Base-by-base conservation (phyloP, 164 flowering plant genomes). In the Malania oleifera region DNA sequence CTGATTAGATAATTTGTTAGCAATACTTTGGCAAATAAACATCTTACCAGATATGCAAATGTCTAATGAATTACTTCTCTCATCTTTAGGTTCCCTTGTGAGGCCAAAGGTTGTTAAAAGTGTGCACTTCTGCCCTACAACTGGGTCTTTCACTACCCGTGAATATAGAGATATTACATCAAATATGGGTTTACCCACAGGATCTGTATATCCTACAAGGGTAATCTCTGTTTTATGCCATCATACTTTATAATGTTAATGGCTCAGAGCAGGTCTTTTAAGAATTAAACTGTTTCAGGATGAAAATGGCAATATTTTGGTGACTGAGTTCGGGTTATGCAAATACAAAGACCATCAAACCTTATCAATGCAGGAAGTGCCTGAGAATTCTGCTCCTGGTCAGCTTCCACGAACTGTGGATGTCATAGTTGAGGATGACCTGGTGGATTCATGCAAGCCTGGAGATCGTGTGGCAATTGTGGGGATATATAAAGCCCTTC, bases 91-190 rank as follows among this genome's bases (percentile, higher is more conserved):
- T 70, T 95, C 99, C 47, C 96, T 95, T 69, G 99, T 95, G 3
- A 76, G 99, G 77, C 99, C 99, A 57, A 95, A 91, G 70, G 99
- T 95, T 67, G 97, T 91, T 17, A 95, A 82, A 79, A 95, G 99
- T 74, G 99, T 95, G 38, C 99, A 95, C 69, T 91, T 74, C 74
- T 95, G 99, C 67, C 93, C 99, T 25, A 52, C 74, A 40, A 86
- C 93, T 28, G 70, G 66, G 19, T 45, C 56, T 19, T 91, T 86
- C 48, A 83, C 79, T 3, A 60, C 74, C 20, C 92, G 99, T 62
- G 99, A 95, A 59, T 91, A 95, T 67, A 78, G 99, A 62, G 99
- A 95, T 65, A 95, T 95, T 47, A 83, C 99, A 53, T 95, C 99
- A 35, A 80, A 72, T 59, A 75, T 70, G 58, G 99, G 99, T 45